Conservation (phyloP, 805 yeast genomes). For the Metschnikowia borealis region DNA sequence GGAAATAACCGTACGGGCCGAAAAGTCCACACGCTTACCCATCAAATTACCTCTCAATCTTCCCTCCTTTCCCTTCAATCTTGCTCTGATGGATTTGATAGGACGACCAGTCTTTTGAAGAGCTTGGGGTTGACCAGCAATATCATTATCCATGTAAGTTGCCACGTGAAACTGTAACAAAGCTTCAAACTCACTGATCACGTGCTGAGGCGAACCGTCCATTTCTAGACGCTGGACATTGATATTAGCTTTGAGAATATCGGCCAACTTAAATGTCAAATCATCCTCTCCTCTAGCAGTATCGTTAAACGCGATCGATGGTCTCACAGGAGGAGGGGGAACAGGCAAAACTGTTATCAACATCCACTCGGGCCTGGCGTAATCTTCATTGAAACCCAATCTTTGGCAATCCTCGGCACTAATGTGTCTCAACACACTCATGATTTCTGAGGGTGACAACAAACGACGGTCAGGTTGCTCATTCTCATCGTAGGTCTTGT, state of each 20-base stretch:
- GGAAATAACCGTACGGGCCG: constrained; percentile 98
- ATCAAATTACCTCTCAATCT: constrained; percentile 96
- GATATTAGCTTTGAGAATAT: constrained; percentile 92
- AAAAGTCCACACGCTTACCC: constrained; percentile 99
- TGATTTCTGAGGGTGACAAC: constrained; percentile 82
- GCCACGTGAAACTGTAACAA: constrained; percentile 96
- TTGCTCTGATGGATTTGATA: constrained; percentile 96
- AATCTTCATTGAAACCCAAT: constrained; percentile 90
- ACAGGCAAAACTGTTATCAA: constrained; percentile 95
- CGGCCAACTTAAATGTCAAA: constrained; percentile 94
- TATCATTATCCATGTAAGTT: constrained; percentile 98
- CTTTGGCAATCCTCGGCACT: constrained; percentile 74
- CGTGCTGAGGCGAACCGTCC: constrained; percentile 99
- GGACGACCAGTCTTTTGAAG: constrained; percentile 98
- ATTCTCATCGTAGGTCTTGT: constrained; percentile 73
- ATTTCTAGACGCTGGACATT: constrained; percentile 96
- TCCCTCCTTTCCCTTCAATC: constrained; percentile 99
- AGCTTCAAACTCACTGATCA: constrained; percentile 92
- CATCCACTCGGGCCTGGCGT: constrained; percentile 99
- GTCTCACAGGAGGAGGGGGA: constrained; percentile 99
- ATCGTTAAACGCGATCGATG: constrained; percentile 96
- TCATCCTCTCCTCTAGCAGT: constrained; percentile 99
- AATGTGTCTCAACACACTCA: constrained; percentile 89
- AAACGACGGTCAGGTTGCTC: constrained; percentile 91
- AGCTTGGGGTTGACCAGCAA: constrained; percentile 99